Conservation (phyloP, 208 protist genomes). For the Crithidia sp. region DNA sequence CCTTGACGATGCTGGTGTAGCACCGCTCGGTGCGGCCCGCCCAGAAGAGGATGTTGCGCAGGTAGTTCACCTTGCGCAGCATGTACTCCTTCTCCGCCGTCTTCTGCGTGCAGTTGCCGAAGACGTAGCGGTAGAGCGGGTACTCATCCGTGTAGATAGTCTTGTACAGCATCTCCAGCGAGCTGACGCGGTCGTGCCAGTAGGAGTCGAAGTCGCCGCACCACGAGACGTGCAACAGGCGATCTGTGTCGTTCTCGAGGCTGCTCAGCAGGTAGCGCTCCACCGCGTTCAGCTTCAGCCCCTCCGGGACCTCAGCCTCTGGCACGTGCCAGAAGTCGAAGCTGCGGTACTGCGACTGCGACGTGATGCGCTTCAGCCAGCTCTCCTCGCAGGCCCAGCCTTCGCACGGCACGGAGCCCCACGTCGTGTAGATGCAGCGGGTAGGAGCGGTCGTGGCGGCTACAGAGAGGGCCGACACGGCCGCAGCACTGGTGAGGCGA, state of each 20-base stretch:
- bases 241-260: conserved; percentile 85
- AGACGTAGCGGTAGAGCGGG: conserved; percentile 71
- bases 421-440: conserved; percentile 85
- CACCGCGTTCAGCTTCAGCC: conserved; percentile 58
- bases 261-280: conserved; percentile 85
- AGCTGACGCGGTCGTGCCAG: conserved; percentile 85
- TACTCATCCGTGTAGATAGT: conserved; percentile 70
- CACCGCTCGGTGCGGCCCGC: conserved; percentile 68
- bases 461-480: conserved; percentile 14
- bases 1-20: conserved; percentile 85
- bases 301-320: conserved; percentile 49
- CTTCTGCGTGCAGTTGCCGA: conserved; percentile 79
- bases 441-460: conserved; percentile 23
- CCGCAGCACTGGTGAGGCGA: conserved; percentile 19
- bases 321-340: conserved; percentile 90
- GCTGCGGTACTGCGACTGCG: conserved; percentile 75
- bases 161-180: conserved; percentile 71
- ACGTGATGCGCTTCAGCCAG: conserved; percentile 83
- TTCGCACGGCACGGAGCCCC: conserved; percentile 73
- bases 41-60: conserved; percentile 83
- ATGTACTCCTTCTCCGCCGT: conserved; percentile 67
- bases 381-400: conserved; percentile 59
- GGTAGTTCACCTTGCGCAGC: conserved; percentile 85
- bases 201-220: conserved; percentile 91
- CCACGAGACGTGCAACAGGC: conserved; percentile 82